Conservation (phyloP, 805 yeast species). For the Candida sphagnicola region DNA sequence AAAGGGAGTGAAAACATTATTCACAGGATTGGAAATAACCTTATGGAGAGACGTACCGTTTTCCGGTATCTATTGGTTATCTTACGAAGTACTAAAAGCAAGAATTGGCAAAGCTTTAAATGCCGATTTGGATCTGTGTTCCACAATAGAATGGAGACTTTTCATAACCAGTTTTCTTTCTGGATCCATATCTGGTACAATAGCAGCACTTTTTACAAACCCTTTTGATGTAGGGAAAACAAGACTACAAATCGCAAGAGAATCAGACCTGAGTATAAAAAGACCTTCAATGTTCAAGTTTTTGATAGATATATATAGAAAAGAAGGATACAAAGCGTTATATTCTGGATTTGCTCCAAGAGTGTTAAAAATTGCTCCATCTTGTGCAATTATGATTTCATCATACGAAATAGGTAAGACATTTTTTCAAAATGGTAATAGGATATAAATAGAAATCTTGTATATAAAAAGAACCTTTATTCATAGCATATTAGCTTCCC, state of each 20-base stretch:
- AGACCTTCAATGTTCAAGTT: slow-evolving; percentile 63
- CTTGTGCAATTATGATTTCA: slow-evolving; percentile 98
- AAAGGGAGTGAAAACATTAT: slow-evolving; percentile 63
- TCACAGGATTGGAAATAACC: slow-evolving; percentile 83
- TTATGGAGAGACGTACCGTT: slow-evolving; percentile 98
- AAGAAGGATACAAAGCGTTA: slow-evolving; percentile 80
- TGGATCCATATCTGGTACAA: slow-evolving; percentile 79
- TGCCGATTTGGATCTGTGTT: slow-evolving; percentile 22
- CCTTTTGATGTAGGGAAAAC: slow-evolving; percentile 99
- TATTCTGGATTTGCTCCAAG: slow-evolving; percentile 87
- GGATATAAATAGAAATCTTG: too few species aligned
- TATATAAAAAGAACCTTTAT: too few species aligned
- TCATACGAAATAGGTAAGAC: slow-evolving; percentile 87
- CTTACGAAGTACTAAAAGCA: slow-evolving; percentile 55
- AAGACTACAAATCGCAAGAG: slow-evolving; percentile 65
- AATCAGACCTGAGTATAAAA: slow-evolving; percentile 11
- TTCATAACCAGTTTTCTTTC: slow-evolving; percentile 67
- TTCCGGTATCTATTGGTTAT: slow-evolving; percentile 91
- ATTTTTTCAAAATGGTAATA: slow-evolving; percentile 27
- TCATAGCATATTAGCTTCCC: slow-evolving; percentile 1
- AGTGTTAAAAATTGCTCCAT: slow-evolving; percentile 87
- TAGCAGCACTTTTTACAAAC: slow-evolving; percentile 84
- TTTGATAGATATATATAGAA: slow-evolving; percentile 55
- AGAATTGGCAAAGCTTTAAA: slow-evolving; percentile 17
- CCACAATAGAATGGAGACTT: slow-evolving; percentile 37